These are phyloP conservation scores for Ichthyophthirius multifiliis DNA, from an alignment of 169 alveolate genomes.

Conservation along the genomic window DNA sequence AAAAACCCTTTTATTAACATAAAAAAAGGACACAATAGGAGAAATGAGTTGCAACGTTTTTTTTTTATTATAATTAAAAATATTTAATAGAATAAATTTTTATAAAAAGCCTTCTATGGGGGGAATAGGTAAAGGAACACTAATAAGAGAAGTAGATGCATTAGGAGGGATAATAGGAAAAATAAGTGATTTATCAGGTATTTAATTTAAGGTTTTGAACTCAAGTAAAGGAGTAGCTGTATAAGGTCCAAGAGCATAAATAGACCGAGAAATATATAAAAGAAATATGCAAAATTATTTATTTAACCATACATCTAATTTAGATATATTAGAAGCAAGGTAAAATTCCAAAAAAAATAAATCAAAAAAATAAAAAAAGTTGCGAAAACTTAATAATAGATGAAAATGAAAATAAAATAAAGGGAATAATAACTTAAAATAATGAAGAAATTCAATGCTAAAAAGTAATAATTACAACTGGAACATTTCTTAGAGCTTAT, in stretches of 20 bases:
- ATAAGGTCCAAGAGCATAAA: constrained; percentile 90
- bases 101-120: constrained; percentile 90
- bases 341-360: neutral
- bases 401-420: constrained; percentile 12
- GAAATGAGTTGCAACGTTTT: constrained; percentile 54
- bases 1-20: constrained; percentile 82
- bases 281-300: constrained; percentile 53
- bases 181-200: constrained; percentile 87
- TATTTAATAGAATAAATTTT: neutral
- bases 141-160: constrained; percentile 93
- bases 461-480: constrained; percentile 87
- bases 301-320: neutral
- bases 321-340: constrained; percentile 43
- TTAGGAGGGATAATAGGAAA: constrained; percentile 90
- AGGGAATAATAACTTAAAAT: constrained; percentile 53
- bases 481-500: constrained; percentile 89
- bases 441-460: constrained; percentile 45
- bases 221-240: constrained; percentile 91
- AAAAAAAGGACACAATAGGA: constrained; percentile 72
- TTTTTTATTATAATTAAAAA: neutral
- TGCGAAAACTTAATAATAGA: constrained; percentile 30
- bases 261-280: constrained; percentile 87
- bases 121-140: constrained; percentile 92
- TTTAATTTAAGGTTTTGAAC: constrained; percentile 87
- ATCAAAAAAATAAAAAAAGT: neutral